Conservation (phyloP, 1,284 basidiomycete species). For the Mycena citricolor region DNA sequence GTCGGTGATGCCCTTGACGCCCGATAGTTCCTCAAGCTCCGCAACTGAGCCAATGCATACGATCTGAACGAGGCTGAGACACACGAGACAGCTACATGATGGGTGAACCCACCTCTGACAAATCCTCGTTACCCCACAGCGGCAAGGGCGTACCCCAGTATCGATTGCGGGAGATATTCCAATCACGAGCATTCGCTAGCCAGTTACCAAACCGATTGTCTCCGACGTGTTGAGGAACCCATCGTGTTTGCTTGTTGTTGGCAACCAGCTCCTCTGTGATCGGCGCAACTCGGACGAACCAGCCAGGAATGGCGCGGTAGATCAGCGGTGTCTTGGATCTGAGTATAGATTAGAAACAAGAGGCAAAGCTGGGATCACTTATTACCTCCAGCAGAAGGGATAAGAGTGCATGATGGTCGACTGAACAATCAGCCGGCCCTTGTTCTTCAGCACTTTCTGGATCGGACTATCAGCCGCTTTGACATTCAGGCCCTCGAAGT, state of each 20-base stretch:
- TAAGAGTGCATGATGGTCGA: slow-evolving; percentile 89
- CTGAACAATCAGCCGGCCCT: slow-evolving; percentile 87
- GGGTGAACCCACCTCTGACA: slow-evolving; percentile 69
- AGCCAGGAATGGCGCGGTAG: slow-evolving; percentile 94
- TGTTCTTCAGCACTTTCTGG: slow-evolving; percentile 88
- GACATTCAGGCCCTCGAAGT: slow-evolving; percentile 89
- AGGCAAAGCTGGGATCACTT: not conserved
- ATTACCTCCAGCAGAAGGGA: slow-evolving; percentile 95
- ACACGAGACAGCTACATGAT: slow-evolving; percentile 6
- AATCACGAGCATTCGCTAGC: slow-evolving; percentile 96
- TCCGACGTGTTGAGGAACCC: slow-evolving; percentile 92
- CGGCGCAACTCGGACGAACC: slow-evolving; percentile 92
- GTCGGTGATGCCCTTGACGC: slow-evolving; percentile 85
- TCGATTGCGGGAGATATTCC: slow-evolving; percentile 98
- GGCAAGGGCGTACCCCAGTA: slow-evolving; percentile 99
- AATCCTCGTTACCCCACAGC: slow-evolving; percentile 93
- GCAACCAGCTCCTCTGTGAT: slow-evolving; percentile 84
- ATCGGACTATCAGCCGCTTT: slow-evolving; percentile 97
- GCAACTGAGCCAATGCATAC: slow-evolving; percentile 87
- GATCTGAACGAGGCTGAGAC: slow-evolving; percentile 48
- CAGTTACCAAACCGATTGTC: slow-evolving; percentile 96
- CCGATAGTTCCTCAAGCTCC: slow-evolving; percentile 87
- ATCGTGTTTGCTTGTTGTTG: slow-evolving; percentile 91
- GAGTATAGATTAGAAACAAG: slow-evolving; percentile 3
- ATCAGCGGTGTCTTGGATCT: slow-evolving; percentile 90